phyloP scores from a whole-genome alignment of 2,329 filamentous ascomycete species.

The Penicillium sp. region DNA sequence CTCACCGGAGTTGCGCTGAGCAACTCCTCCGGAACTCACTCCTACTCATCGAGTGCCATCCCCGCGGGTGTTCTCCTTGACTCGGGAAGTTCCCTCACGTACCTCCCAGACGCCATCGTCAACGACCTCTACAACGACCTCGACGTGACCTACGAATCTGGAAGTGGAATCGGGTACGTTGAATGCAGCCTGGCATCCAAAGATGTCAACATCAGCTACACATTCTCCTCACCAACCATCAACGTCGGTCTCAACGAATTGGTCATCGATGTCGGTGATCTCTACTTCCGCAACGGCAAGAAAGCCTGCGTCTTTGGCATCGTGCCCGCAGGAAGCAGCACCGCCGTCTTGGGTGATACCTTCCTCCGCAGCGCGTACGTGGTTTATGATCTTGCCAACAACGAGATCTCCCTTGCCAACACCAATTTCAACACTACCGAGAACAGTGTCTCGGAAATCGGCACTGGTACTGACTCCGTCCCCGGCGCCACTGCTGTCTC shows the following conservation, averaged over 20 bases:
- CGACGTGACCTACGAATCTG: slow-evolving; percentile 60
- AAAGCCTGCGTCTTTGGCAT: slow-evolving; percentile 53
- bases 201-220: slow-evolving; percentile 57
- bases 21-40: slow-evolving; percentile 21
- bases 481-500: slow-evolving; percentile 56
- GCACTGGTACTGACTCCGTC: slow-evolving; percentile 49
- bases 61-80: slow-evolving; percentile 42
- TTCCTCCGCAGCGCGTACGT: slow-evolving; percentile 66
- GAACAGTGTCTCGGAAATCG: slow-evolving; percentile 57
- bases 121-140: slow-evolving; percentile 58
- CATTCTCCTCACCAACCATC: slow-evolving; percentile 59
- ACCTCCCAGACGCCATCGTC: slow-evolving; percentile 38
- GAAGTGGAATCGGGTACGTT: slow-evolving; percentile 55
- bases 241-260: slow-evolving; percentile 58
- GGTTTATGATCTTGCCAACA: slow-evolving; percentile 62
- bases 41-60: slow-evolving; percentile 42
- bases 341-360: slow-evolving; percentile 61
- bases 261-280: slow-evolving; percentile 53
- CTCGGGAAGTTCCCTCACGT: slow-evolving; percentile 44
- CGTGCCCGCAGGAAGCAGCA: slow-evolving; percentile 49
- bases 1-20: slow-evolving; percentile 59
- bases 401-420: slow-evolving; percentile 63
- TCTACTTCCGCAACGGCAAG: slow-evolving; percentile 37
- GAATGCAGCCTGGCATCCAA: slow-evolving; percentile 56
- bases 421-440: slow-evolving; percentile 61